Evolutionary conservation across 2,329 filamentous ascomycete genomes (phyloP).

Genomic region (Cordyceps sp.): DNA sequence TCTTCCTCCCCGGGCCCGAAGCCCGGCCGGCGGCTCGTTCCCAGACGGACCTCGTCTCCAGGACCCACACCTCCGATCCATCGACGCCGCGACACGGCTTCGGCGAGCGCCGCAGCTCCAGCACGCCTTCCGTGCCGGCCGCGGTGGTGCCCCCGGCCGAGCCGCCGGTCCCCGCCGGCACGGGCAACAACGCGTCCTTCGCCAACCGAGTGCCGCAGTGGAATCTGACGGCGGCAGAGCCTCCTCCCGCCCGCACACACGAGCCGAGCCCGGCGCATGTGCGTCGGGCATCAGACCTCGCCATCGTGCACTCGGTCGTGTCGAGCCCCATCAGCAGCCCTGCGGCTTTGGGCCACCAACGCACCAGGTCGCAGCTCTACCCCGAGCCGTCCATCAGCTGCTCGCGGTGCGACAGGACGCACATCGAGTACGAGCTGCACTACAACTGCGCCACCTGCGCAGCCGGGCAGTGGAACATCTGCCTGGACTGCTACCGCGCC

Average conservation of each 20-base stretch:
- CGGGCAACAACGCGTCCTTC: constrained; percentile 16
- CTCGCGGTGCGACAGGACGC: constrained; percentile 47
- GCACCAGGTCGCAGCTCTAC: constrained; percentile 33
- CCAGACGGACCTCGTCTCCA: constrained; percentile 43
- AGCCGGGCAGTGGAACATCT: constrained; percentile 61
- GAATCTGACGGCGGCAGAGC: constrained; percentile 2
- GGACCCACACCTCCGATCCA: constrained; percentile 22
- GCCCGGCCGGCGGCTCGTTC: constrained; percentile 40
- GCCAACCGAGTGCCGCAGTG: constrained; percentile 17
- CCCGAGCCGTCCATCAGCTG: constrained; percentile 61
- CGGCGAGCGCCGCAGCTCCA: constrained; percentile 24
- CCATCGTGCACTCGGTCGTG: constrained; percentile 17
- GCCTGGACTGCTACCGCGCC: constrained; percentile 60
- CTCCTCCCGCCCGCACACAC: constrained; percentile 3
- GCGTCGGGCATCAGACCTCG: constrained; percentile 21
- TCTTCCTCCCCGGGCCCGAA: constrained; percentile 23
- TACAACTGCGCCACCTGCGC: constrained; percentile 65
- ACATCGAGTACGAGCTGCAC: constrained; percentile 76
- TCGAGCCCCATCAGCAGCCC: constrained; percentile 16
- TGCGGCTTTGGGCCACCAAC: constrained; percentile 18
- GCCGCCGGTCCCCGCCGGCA: constrained; percentile 4
- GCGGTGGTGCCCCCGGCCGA: constrained; percentile 9
- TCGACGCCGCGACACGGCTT: constrained; percentile 20
- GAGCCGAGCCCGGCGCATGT: constrained; percentile 9
- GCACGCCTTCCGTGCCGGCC: constrained; percentile 15